Percentiles rank a stretch among this genome's conserved stretches.
phyloP scores from a whole-genome alignment of 805 yeast species.

The Saturnispora dispora region DNA sequence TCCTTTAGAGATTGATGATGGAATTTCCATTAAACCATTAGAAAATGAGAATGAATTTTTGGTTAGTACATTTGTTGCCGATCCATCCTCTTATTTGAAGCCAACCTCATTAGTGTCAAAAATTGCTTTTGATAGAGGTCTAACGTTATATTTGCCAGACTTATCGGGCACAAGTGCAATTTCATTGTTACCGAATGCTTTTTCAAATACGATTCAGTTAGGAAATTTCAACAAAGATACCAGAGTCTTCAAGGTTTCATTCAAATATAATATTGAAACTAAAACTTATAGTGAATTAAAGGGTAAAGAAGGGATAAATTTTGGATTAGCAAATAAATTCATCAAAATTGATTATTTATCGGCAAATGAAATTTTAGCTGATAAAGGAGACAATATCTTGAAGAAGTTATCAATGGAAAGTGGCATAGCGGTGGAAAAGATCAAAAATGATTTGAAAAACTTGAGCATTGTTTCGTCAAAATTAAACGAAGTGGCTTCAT shows the following conservation, averaged over 20 bases:
- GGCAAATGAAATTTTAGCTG: slow-evolving; percentile 44
- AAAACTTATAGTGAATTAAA: slow-evolving; percentile 13
- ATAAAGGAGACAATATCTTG: slow-evolving; percentile 11
- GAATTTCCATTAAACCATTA: slow-evolving; percentile 47
- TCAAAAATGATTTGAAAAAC: slow-evolving; percentile 28
- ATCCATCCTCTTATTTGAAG: slow-evolving; percentile 63
- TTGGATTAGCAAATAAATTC: slow-evolving; percentile 38
- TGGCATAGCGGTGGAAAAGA: slow-evolving; percentile 1
- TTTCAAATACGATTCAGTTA: slow-evolving; percentile 35
- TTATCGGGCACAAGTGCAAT: slow-evolving; percentile 35
- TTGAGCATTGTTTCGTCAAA: slow-evolving; percentile 27
- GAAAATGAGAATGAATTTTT: slow-evolving; percentile 27
- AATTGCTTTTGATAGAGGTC: slow-evolving; percentile 51
- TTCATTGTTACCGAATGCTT: slow-evolving; percentile 56
- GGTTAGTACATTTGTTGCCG: slow-evolving; percentile 73
- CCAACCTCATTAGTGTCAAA: slow-evolving; percentile 33
- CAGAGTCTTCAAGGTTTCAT: slow-evolving; percentile 38
- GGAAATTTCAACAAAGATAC: slow-evolving; percentile 38
- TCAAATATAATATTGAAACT: slow-evolving; percentile 23
- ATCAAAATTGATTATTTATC: slow-evolving; percentile 51
- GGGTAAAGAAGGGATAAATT: slow-evolving; percentile 27
- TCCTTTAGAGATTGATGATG: slow-evolving; percentile 93
- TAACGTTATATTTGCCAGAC: slow-evolving; percentile 63
- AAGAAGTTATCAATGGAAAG: slow-evolving; percentile 4
- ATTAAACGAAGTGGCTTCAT: slow-evolving; percentile 26